Evolutionary conservation across 371 early-diverging fungal genomes (phyloP).

Genomic region (Mortierella polycephala): DNA sequence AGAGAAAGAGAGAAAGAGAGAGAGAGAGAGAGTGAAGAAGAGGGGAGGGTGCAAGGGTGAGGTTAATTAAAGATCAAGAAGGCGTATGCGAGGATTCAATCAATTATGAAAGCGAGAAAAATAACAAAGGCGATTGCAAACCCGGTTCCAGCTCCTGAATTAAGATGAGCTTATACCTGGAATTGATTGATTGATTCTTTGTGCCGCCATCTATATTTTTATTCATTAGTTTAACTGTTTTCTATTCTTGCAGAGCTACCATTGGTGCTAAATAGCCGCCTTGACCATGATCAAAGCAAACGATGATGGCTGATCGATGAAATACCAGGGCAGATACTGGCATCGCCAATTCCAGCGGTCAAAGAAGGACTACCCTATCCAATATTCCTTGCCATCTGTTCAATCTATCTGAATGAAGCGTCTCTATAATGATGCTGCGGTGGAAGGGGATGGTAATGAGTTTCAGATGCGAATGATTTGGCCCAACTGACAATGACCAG

Average conservation of each 20-base stretch:
- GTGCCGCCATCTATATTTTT: too few species aligned
- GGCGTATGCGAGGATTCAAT: neutral
- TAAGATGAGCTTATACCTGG: too few species aligned
- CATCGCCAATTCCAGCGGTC: slow-evolving; percentile 28
- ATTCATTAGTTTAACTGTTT: too few species aligned
- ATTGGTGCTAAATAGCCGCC: too few species aligned
- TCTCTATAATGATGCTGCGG: neutral
- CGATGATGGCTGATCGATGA: neutral
- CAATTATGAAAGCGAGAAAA: too few species aligned
- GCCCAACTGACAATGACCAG: too few species aligned
- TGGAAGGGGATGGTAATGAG: slow-evolving; percentile 34
- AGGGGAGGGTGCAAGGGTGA: neutral
- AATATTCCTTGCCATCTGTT: slow-evolving; percentile 38
- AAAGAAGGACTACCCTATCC: slow-evolving; percentile 48
- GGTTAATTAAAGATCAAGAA: neutral
- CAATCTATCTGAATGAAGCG: slow-evolving; percentile 30
- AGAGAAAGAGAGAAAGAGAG: neutral
- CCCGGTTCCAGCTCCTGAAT: too few species aligned
- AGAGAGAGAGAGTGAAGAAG: neutral
- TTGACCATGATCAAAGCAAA: neutral
- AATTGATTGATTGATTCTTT: too few species aligned
- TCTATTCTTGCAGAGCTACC: too few species aligned
- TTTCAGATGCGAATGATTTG: slow-evolving; percentile 3
- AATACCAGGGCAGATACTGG: slow-evolving; percentile 3
- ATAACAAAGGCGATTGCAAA: too few species aligned